Base-by-base conservation (phyloP, 805 yeast genomes). In the Metschnikowia vanudenii region DNA sequence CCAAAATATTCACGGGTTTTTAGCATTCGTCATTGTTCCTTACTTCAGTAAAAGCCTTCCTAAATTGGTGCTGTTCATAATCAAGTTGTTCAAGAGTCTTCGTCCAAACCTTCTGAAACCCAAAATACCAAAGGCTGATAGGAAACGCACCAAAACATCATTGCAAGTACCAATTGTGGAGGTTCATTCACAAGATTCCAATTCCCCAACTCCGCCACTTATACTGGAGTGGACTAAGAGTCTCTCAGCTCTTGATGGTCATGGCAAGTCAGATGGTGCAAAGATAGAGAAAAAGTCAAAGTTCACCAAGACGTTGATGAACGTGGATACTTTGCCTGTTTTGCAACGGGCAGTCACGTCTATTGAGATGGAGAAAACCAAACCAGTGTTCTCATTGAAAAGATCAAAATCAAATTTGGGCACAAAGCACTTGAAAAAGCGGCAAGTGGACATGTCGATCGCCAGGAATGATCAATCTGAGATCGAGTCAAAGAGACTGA, bases 21-120 rank as follows among this genome's bases (percentile, higher is more conserved):
- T 78, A 32, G 78, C 74, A 3, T 75, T 74, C 50, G 78, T 80
- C 8, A 48, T 81, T 2, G 68, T 80, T 1, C 85, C 85, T 0
- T 79, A 74, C 59, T 81, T 68, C 56, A 75, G 68, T 41, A 73
- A 72, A 46, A 73, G 65, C 48, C 60, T 79, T 3, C 85, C 85
- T 0, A 54, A 64, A 34, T 62, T 76, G 3, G 71, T 78, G 8
- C 70, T 69, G 40, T 74, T 71, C 48, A 62, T 79, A 18, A 64
- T 78, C 5, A 69, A 69, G 17, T 76, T 73, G 44, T 65, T 80
- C 39, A 80, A 77, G 48, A 78, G 76, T 12, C 78, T 76, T 57
- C 51, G 54, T 18, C 57, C 56, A 1, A 44, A 44, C 13, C 38
- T 55, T 22, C 42, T 47, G 39, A 39, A 36, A 17, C 42, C 53